Conservation (phyloP, 345 rosid species). For the Sapria himalayana region DNA sequence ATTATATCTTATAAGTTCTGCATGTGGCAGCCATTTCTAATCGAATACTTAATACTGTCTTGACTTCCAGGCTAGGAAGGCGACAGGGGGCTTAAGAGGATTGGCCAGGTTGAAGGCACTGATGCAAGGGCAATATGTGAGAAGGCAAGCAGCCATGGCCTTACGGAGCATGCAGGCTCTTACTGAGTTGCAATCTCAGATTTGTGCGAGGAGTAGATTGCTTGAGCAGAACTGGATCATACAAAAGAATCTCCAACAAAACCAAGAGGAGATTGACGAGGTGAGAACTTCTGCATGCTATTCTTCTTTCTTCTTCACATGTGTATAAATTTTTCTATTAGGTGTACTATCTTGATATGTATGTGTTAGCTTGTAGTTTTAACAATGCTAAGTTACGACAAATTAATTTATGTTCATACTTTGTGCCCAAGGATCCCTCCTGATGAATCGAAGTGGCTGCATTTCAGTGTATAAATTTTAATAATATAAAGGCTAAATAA, state of each 20-base stretch:
- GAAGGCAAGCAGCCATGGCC: conserved; percentile 65
- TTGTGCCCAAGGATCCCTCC: no score
- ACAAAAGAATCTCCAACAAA: conserved; percentile 74
- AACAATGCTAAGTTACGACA: no score
- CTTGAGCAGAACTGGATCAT: conserved; percentile 89
- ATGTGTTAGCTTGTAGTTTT: no score
- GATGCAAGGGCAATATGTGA: conserved; percentile 69
- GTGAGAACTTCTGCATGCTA: no score
- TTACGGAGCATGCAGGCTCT: conserved; percentile 78
- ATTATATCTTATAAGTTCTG: neutral
- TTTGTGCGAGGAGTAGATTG: conserved; percentile 66
- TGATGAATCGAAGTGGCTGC: no score
- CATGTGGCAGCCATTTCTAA: neutral
- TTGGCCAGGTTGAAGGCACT: conserved; percentile 56
- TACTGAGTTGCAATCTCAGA: conserved; percentile 69
- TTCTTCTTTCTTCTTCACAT: neutral
- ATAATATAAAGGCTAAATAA: no score
- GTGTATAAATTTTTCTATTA: neutral
- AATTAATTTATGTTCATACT: no score
- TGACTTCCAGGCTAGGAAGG: conserved; percentile 60
- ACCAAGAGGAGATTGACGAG: no score
- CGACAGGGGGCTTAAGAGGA: conserved; percentile 67
- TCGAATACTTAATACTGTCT: neutral
- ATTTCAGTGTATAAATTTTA: no score
- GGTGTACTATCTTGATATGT: no score